A percentile compares a stretch with the other conserved stretches of the same genome.
Evolutionary conservation across 2,329 filamentous ascomycete species (phyloP).

Genomic region (Furcasterigmium furcatum): DNA sequence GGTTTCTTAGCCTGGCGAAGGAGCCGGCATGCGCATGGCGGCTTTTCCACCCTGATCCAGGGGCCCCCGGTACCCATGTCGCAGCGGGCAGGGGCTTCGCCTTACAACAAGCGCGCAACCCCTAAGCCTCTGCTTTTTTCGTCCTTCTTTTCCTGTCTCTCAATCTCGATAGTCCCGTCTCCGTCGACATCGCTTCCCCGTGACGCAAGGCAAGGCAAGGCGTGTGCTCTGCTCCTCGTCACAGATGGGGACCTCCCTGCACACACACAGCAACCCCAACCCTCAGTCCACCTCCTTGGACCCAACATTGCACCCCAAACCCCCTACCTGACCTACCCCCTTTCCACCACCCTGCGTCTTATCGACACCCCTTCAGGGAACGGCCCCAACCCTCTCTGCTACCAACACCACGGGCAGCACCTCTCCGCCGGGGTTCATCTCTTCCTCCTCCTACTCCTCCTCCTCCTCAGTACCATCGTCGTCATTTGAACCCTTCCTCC

Average conservation of each 20-base stretch:
- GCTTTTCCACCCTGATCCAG: no score
- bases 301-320: conserved; percentile 9
- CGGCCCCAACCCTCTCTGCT: conserved; percentile 10
- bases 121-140: conserved; percentile 3
- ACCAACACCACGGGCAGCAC: conserved; percentile 13
- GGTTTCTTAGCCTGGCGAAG: neutral
- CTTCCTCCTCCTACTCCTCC: conserved; percentile 22
- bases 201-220: neutral
- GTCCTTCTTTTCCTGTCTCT: conserved; percentile 1
- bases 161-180: neutral
- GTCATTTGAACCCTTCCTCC: neutral
- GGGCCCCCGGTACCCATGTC: conserved; percentile 2
- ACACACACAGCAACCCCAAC: conserved; percentile 8
- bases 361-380: conserved; percentile 20
- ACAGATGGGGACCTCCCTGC: conserved; percentile 14
- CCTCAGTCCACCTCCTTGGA: conserved; percentile 6
- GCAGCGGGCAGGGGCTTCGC: conserved; percentile 3
- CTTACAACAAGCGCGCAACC: conserved; percentile 4
- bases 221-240: conserved; percentile 11
- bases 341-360: conserved; percentile 20
- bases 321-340: no score
- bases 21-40: neutral
- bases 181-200: neutral
- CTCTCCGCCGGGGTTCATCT: neutral
- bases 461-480: no score